Percentiles rank a stretch among this genome's conserved stretches.
These are phyloP conservation scores for Vanrija humicola DNA, from an alignment of 1,284 basidiomycete genomes.

Conservation along the genomic window DNA sequence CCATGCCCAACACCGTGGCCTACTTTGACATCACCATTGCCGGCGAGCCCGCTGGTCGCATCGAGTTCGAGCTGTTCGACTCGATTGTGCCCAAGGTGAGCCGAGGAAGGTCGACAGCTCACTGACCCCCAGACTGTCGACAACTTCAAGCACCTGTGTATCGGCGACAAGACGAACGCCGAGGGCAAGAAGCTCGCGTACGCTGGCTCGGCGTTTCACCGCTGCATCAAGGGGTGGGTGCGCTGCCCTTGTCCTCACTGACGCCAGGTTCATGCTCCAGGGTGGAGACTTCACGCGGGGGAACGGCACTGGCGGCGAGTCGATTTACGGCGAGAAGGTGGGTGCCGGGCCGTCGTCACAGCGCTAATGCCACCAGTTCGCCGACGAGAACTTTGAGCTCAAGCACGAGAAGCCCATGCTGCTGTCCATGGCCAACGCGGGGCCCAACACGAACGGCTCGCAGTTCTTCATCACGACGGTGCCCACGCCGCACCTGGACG, in stretches of 20 bases:
- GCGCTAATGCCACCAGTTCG: slow-evolving; percentile 19
- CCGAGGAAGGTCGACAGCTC: background rate
- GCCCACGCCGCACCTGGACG: slow-evolving; percentile 51
- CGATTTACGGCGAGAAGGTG: slow-evolving; percentile 79
- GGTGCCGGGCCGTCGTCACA: background rate
- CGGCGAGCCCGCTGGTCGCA: slow-evolving; percentile 57
- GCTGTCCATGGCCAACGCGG: slow-evolving; percentile 81
- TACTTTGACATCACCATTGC: slow-evolving; percentile 75
- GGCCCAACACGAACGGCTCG: slow-evolving; percentile 65
- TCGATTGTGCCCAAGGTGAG: slow-evolving; percentile 53
- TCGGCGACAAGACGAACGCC: slow-evolving; percentile 58
- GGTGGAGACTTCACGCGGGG: slow-evolving; percentile 52
- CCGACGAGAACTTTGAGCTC: slow-evolving; percentile 76
- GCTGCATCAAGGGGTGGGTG: slow-evolving; percentile 58
- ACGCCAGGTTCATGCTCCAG: slow-evolving; percentile 68
- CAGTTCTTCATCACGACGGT: slow-evolving; percentile 55
- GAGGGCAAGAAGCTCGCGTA: slow-evolving; percentile 50
- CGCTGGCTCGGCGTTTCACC: slow-evolving; percentile 68
- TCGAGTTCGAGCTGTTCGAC: slow-evolving; percentile 82
- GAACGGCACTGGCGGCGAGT: slow-evolving; percentile 87
- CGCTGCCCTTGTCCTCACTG: background rate
- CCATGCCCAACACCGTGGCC: slow-evolving; percentile 50
- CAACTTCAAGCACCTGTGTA: slow-evolving; percentile 89
- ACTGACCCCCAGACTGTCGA: slow-evolving; percentile 57
- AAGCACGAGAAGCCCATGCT: slow-evolving; percentile 80